Evolutionary conservation across 108 stramenopile species (phyloP), one percentile per base, ranked within the genome.

Genomic region (Cyclotella cryptica): DNA sequence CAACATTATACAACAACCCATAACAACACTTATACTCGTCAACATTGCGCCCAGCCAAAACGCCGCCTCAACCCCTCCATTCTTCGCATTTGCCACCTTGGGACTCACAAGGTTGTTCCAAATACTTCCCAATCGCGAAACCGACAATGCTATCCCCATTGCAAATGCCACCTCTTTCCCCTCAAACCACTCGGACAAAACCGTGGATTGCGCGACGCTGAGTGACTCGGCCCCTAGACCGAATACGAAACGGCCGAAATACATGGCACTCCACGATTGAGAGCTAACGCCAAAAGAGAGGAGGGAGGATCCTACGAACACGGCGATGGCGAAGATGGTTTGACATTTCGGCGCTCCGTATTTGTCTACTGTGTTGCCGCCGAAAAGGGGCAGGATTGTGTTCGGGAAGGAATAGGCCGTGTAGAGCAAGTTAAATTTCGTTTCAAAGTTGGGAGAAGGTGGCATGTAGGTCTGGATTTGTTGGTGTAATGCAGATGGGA

Each of bases 381-480:
- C 91, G 22, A 89, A 85, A 13, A 92, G 74, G 7, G 88, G 91
- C 14, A 89, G 24, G 21, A 89, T 46, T 17, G 88, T 70, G 76
- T 90, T 92, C 17, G 89, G 91, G 3, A 85, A 55, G 29, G 85
- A 83, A 65, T 90, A 90, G 41, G 88, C 73, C n/a, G 85, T 89
- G 80, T 90, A 90, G 19, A 90, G 79, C 42, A 89, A 61, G 39
- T 66, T 72, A 63, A 88, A 92, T 13, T 79, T n/a, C n/a, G 72
- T 72, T 53, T 84, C 74, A 44, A 82, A 88, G 69, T 69, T 54
- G 26, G 63, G 7, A 19, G 65, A 58, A 13, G 29, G 51, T 5
- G 71, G 64, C 84, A 85, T 85, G 69, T 55, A 71, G 24, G 71
- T 74, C 61, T 76, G 64, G 14, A 85, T 69, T 54, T 85, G 74